Conservation (phyloP, 2,329 filamentous ascomycete genomes). For the Colletotrichum echinochloae region DNA sequence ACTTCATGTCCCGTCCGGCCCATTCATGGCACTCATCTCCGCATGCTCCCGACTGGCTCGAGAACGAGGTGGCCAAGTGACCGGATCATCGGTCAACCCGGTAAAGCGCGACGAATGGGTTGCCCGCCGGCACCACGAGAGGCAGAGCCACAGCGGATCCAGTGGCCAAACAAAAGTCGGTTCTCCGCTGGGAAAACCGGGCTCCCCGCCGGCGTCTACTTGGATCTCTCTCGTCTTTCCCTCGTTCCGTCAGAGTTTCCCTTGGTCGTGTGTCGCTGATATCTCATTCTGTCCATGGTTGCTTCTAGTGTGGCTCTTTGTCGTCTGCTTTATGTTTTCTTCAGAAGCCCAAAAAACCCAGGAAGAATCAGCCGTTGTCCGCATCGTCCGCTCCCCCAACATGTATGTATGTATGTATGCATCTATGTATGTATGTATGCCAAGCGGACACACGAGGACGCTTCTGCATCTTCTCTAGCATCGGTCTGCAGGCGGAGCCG, state of each 20-base stretch:
- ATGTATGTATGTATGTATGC: no score
- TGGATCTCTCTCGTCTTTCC: not conserved
- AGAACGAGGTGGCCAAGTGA: slow-evolving; percentile 33
- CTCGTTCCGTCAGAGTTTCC: not conserved
- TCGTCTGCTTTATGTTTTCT: not conserved
- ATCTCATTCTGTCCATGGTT: not conserved
- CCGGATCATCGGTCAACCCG: slow-evolving; percentile 33
- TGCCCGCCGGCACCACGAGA: slow-evolving; percentile 11
- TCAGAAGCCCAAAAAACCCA: no score
- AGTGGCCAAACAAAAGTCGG: not conserved
- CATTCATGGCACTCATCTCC: slow-evolving; percentile 13
- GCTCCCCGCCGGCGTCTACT: slow-evolving; percentile 2
- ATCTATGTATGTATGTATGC: not conserved
- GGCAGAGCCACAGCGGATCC: not conserved
- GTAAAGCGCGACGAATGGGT: slow-evolving; percentile 24
- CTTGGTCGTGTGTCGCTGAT: not conserved
- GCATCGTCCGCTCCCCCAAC: no score
- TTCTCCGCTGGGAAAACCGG: slow-evolving; percentile 4
- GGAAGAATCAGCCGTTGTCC: not conserved
- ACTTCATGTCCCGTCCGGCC: slow-evolving; percentile 2
- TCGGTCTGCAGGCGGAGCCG: not conserved
- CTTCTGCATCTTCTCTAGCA: not conserved
- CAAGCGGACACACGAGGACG: not conserved
- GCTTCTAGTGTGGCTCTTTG: not conserved
- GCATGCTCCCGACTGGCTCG: slow-evolving; percentile 34